Percentiles rank a stretch among this genome's conserved stretches.
These are phyloP conservation scores for Debaryomyces nepalensis DNA, from an alignment of 1,139 yeast genomes.

Conservation along the genomic window DNA sequence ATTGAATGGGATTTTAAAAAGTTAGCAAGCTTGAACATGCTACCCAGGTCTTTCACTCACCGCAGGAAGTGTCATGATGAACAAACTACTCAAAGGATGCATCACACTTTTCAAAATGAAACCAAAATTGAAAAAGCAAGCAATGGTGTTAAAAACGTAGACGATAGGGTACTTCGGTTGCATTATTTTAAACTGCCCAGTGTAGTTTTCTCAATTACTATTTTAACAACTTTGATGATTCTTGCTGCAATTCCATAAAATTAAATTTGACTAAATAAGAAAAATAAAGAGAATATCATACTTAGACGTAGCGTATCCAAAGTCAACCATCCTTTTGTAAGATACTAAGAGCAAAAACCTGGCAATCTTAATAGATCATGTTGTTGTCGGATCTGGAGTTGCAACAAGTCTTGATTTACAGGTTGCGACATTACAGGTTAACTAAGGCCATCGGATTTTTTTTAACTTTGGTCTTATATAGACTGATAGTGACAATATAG, in stretches of 20 bases:
- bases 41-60: slow-evolving; percentile 6
- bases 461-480: not conserved
- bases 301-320: too few species aligned
- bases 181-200: slow-evolving; percentile 1
- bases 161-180: not conserved
- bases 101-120: not conserved
- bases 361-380: not conserved
- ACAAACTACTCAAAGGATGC: not conserved
- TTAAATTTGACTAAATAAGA: slow-evolving; percentile 11
- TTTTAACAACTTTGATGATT: not conserved
- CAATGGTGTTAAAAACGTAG: not conserved
- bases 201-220: not conserved
- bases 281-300: not conserved
- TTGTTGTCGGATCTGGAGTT: not conserved
- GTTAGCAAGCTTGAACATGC: slow-evolving; percentile 11
- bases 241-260: slow-evolving; percentile 6
- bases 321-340: too few species aligned
- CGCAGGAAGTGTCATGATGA: not conserved
- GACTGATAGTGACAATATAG: too few species aligned
- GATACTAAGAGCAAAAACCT: not conserved
- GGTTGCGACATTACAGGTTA: slow-evolving; percentile 6
- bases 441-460: slow-evolving; percentile 9
- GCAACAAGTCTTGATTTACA: slow-evolving; percentile 7
- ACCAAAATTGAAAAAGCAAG: not conserved
- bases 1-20: slow-evolving; percentile 28